Evolutionary conservation across 106 monocot species (phyloP).

Genomic region (Dendrobium nobile): DNA sequence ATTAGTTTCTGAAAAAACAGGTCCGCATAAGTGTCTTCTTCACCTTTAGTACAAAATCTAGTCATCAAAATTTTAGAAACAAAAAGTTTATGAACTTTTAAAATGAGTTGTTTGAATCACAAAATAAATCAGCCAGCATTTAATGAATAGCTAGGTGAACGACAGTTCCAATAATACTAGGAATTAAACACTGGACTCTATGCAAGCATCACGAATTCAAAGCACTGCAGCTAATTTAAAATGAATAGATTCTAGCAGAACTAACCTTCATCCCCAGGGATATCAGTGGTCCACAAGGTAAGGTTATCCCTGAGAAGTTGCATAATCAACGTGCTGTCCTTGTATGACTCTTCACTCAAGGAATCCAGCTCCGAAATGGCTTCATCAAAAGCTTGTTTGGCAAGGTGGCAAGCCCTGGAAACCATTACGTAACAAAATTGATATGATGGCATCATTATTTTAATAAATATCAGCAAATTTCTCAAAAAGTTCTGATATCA

Average conservation of each 20-base stretch:
- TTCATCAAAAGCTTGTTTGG: conserved; percentile 43
- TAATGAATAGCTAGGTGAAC: background rate
- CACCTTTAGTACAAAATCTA: background rate
- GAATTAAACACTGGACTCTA: background rate
- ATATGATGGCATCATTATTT: background rate
- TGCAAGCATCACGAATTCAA: background rate
- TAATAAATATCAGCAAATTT: background rate
- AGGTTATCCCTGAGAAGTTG: conserved; percentile 48
- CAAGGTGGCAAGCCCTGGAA: conserved; percentile 44
- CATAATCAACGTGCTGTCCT: conserved; percentile 46
- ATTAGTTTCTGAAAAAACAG: no score
- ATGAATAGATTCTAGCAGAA: background rate
- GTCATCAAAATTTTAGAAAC: background rate
- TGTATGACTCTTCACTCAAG: conserved; percentile 43
- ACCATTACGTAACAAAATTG: background rate
- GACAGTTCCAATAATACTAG: background rate
- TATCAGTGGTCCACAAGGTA: conserved; percentile 38
- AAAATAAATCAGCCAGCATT: background rate
- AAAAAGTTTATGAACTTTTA: background rate
- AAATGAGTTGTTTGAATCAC: background rate
- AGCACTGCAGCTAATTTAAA: background rate
- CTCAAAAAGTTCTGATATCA: background rate
- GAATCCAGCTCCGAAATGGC: conserved; percentile 39
- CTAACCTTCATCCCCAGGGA: conserved; percentile 35
- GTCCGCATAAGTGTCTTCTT: background rate